Evolutionary conservation across 163 green algal species (phyloP), one percentile per base, ranked within the genome.

Genomic region (Chlorella variabilis): DNA sequence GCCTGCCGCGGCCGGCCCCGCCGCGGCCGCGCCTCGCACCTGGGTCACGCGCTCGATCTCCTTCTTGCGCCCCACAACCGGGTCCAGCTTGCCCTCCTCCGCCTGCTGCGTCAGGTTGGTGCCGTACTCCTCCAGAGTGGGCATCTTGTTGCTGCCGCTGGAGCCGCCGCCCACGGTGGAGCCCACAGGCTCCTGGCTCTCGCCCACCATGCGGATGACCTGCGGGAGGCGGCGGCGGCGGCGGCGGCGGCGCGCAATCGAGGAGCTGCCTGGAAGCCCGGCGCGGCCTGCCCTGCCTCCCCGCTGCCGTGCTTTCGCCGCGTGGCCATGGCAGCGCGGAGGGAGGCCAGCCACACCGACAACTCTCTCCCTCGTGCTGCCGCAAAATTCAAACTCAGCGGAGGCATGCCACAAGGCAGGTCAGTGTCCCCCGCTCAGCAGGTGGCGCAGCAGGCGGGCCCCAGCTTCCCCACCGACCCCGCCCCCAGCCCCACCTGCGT

Each of bases 181-280:
- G 71, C 96, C 97, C 39, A 98, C 95, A 23, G 95, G 90, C 90
- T 99, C 97, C 87, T 98, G 93, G 87, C 87, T 95, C 91, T 99
- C 97, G 54, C 97, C 97, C 25, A 99, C 97, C 97, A 99, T 99
- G 83, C 97, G 94, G 81, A 99, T 98, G 15, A 99, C 97, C 93
- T 98, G 88, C 27, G 33, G 59, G 51, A 65, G 54, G 48, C 31
- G 25, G 71, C 23, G 31, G 39, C 23, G 59, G 34, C 68, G 39
- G 4, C 0, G 77, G 29, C 51, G 62, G 78, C 51, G 25, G 25
- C 31, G 75, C 21, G 29, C n/a, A n/a, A 11, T 36, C 61, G 29
- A 54, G 45, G 45, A 54, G 15, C 45, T 23, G 11, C 11, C 45
- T 54, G 45, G n/a, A n/a, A n/a, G n/a, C n/a, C n/a, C n/a, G n/a